Conservation (phyloP, 2,329 filamentous ascomycete species). For the Verticillium isaacii region DNA sequence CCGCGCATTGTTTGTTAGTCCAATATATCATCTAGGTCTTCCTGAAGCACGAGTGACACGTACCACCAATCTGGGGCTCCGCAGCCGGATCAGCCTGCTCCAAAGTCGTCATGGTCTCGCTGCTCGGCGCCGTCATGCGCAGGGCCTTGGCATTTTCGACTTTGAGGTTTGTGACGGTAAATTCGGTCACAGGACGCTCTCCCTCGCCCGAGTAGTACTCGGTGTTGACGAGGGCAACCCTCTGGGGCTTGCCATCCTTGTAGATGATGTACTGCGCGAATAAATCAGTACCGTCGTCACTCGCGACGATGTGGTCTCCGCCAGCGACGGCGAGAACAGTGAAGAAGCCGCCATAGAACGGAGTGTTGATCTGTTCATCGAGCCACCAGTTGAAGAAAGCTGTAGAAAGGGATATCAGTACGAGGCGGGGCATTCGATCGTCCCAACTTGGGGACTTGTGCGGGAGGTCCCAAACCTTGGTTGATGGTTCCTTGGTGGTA, state of each 20-base stretch:
- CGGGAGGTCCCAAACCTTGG: neutral
- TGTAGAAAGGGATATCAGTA: neutral
- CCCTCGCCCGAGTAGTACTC: constrained; percentile 6
- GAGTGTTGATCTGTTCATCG: constrained; percentile 1
- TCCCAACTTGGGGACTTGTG: neutral
- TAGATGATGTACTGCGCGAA: constrained; percentile 7
- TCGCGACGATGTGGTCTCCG: neutral
- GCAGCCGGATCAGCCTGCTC: neutral
- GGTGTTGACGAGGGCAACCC: constrained; percentile 4
- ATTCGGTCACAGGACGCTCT: neutral
- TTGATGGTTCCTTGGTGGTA: constrained; percentile 9
- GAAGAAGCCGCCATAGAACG: constrained; percentile 8
- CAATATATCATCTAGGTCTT: neutral
- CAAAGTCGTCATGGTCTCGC: neutral
- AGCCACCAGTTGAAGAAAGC: constrained; percentile 8
- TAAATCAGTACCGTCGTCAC: neutral
- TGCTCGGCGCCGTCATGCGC: neutral
- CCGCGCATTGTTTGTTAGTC: neutral
- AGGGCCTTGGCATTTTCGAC: neutral
- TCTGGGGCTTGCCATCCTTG: constrained; percentile 2
- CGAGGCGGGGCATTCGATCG: neutral
- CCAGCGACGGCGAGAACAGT: neutral
- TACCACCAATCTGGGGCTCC: neutral
- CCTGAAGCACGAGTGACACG: neutral
- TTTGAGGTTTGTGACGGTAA: neutral